Evolutionary conservation across 2,329 filamentous ascomycete genomes (phyloP).

Genomic region (Hortaea werneckii): DNA sequence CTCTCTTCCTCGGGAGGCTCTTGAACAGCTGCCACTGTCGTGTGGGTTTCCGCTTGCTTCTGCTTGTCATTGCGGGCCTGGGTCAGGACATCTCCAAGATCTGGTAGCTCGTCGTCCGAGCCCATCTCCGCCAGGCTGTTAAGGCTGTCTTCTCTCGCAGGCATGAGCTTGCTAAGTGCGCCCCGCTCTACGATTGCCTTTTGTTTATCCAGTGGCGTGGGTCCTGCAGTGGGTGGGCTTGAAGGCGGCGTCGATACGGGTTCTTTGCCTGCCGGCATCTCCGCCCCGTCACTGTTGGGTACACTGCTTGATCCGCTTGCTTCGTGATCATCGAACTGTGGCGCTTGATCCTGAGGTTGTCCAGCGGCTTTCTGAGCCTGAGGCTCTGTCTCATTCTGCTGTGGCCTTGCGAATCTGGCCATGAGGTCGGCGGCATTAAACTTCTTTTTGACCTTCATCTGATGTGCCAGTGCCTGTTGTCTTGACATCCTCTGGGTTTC

Average conservation of each 20-base stretch:
- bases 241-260: constrained; percentile 32
- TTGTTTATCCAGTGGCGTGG: constrained; percentile 27
- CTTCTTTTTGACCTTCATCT: constrained; percentile 80
- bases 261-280: constrained; percentile 9
- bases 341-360: constrained; percentile 2
- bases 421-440: constrained; percentile 76
- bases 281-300: constrained; percentile 20
- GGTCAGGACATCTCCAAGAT: constrained; percentile 19
- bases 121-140: constrained; percentile 14
- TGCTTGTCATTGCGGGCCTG: constrained; percentile 13
- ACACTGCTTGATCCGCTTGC: constrained; percentile 15
- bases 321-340: constrained; percentile 2
- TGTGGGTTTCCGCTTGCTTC: not conserved
- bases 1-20: not conserved
- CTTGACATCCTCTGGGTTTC: constrained; percentile 87
- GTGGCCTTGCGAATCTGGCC: constrained; percentile 57
- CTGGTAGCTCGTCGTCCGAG: constrained; percentile 19
- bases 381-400: not conserved
- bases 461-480: constrained; percentile 83
- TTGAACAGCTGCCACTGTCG: not conserved
- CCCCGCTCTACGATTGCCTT: constrained; percentile 22
- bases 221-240: constrained; percentile 28
- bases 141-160: constrained; percentile 21
- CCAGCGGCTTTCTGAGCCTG: not conserved
- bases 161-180: constrained; percentile 22